Conservation (phyloP, 352 stramenopile species). For the Aphanomyces stellatus region DNA sequence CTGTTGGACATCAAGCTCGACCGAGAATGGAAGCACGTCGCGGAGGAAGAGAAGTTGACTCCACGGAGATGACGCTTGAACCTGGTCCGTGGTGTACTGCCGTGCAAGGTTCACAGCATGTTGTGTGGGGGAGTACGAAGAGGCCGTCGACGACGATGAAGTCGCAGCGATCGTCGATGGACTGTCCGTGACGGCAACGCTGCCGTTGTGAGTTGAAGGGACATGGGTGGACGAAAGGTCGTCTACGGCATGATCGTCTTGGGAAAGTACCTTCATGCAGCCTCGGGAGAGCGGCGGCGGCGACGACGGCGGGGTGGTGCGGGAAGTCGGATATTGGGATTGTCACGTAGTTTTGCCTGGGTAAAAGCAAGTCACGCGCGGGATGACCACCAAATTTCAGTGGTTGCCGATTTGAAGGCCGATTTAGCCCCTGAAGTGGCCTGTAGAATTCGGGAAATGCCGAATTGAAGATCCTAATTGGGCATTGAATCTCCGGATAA, state of each 20-base stretch:
- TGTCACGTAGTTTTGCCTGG: background rate
- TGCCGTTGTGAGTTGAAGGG: background rate
- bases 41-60: background rate
- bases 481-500: too few relatives aligned
- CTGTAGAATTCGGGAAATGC: background rate
- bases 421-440: background rate
- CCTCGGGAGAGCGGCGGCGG: too few relatives aligned
- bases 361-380: background rate
- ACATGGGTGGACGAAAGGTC: too few relatives aligned
- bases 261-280: too few relatives aligned
- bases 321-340: background rate
- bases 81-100: background rate
- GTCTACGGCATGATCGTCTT: too few relatives aligned
- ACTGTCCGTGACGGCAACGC: background rate
- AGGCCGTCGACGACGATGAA: too few relatives aligned
- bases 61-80: background rate
- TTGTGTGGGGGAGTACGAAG: too few relatives aligned
- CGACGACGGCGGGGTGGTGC: too few relatives aligned
- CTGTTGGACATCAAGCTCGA: constrained; percentile 2
- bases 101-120: too few relatives aligned
- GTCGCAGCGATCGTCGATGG: too few relatives aligned
- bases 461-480: background rate
- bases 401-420: background rate
- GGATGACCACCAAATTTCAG: background rate
- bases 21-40: background rate